Percentiles rank a stretch among this genome's conserved stretches.
phyloP scores from a whole-genome alignment of 2,329 filamentous ascomycete genomes.

The Beauveria rudraprayagi region DNA sequence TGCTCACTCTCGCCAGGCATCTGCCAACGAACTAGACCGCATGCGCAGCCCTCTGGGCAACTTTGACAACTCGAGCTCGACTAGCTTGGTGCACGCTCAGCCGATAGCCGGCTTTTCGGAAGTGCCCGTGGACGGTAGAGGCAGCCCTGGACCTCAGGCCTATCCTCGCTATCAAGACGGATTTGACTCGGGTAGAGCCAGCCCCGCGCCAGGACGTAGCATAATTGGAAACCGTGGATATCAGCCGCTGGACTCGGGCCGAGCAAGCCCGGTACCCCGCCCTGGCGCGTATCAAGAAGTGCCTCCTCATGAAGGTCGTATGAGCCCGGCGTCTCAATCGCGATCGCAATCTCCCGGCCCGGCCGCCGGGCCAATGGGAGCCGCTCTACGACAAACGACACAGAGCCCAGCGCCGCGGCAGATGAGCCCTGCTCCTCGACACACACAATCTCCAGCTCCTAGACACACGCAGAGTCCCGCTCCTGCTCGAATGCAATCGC shows the following conservation, averaged over 20 bases:
- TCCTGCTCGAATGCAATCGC: background rate
- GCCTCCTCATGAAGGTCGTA: background rate
- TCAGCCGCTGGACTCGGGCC: background rate
- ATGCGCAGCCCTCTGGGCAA: conserved; percentile 41
- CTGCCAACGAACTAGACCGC: conserved; percentile 18
- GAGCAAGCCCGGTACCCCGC: background rate
- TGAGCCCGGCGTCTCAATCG: conserved; percentile 2
- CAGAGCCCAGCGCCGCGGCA: conserved; percentile 15
- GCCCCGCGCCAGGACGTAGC: background rate
- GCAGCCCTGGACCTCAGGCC: background rate
- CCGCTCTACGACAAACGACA: conserved; percentile 4
- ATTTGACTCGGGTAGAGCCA: background rate
- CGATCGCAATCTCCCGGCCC: conserved; percentile 7
- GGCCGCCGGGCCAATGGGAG: conserved; percentile 18
- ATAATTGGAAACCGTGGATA: background rate
- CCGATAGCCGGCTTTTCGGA: conserved; percentile 21
- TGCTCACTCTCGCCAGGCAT: background rate
- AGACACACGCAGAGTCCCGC: conserved; percentile 12
- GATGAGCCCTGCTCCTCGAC: conserved; percentile 49
- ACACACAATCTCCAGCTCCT: conserved; percentile 12
- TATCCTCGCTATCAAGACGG: background rate
- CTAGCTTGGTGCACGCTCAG: conserved; percentile 44
- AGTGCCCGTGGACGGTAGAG: conserved; percentile 20
- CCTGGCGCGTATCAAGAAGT: background rate
- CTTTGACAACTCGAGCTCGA: conserved; percentile 44